Percentiles rank a stretch among this genome's conserved stretches.
phyloP scores from a whole-genome alignment of 495 filamentous ascomycete species.

The Poronia punctata region DNA sequence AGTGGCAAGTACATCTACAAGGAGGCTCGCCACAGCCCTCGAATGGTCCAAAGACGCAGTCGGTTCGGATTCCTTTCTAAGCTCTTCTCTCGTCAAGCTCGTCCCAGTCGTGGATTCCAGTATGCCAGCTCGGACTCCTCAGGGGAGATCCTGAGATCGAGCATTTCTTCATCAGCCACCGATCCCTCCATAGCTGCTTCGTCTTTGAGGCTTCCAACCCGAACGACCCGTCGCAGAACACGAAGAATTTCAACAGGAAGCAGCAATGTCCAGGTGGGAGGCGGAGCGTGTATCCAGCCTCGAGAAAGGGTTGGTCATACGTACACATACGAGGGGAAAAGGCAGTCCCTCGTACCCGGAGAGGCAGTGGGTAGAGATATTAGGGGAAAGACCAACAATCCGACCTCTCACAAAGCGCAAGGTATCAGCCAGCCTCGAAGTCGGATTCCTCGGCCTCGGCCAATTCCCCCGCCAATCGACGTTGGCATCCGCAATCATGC shows the following conservation, averaged over 20 bases:
- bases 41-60: neutral
- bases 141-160: conserved; percentile 5
- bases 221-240: neutral
- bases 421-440: too few species aligned
- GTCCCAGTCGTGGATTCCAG: neutral
- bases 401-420: too few species aligned
- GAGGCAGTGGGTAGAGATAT: too few species aligned
- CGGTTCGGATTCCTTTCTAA: neutral
- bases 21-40: neutral
- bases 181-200: too few species aligned
- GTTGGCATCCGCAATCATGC: too few species aligned
- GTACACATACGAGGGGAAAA: too few species aligned
- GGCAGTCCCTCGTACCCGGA: too few species aligned
- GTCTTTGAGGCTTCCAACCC: too few species aligned
- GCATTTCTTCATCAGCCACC: neutral
- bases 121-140: conserved; percentile 1
- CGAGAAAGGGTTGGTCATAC: too few species aligned
- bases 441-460: too few species aligned
- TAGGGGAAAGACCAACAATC: too few species aligned
- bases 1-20: neutral
- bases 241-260: neutral
- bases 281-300: neutral
- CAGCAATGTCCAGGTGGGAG: neutral
- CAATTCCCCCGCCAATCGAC: too few species aligned
- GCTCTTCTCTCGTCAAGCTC: neutral